Evolutionary conservation across 2,329 filamentous ascomycete species (phyloP), one percentile per base, ranked within the genome.

Genomic region (Claviceps citrina): DNA sequence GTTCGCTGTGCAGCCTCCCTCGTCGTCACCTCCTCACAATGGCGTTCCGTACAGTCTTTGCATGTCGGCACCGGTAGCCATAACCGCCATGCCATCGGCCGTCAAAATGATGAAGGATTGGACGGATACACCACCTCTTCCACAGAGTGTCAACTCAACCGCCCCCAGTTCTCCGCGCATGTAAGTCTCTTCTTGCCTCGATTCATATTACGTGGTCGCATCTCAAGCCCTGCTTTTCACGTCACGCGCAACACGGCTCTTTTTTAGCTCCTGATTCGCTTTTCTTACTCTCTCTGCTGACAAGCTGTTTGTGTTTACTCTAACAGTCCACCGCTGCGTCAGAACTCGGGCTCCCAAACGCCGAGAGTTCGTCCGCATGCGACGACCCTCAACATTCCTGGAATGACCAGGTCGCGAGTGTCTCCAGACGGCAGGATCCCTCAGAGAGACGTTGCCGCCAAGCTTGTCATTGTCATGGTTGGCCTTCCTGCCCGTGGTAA

Each of bases 391-490:
- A 93, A 94, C 59, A 95, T 98, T 44, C 91, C 91, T 42, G 91
- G 91, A 48, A 78, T 98, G 68, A 98, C 91, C 44, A 82, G 86
- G 54, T 96, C 89, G 44, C 85, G 85, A 55, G 85, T 93, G 36
- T 98, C 91, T 2, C 91, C 91, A 7, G 91, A 98, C 60, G 91
- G 91, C 49, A 78, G 84, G 52, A 98, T 98, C 51, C 81, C 91
- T 41, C 79, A 89, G 55, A 75, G 89, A 54, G 91, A 98, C 70
- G 83, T 98, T 37, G 91, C 87, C 37, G 83, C 91, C 31, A 98
- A 98, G 68, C 70, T 98, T 46, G 85, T 96, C 55, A 93, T 98
- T 53, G 78, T 98, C 58, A 98, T 98, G 91, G 91, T 98, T 44
- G 91, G 91, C 47, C 66, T 98, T 51, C 91, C 91, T 3, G 91